phyloP scores from a whole-genome alignment of 2,329 filamentous ascomycete genomes.

The Epichloe gansuensis region DNA sequence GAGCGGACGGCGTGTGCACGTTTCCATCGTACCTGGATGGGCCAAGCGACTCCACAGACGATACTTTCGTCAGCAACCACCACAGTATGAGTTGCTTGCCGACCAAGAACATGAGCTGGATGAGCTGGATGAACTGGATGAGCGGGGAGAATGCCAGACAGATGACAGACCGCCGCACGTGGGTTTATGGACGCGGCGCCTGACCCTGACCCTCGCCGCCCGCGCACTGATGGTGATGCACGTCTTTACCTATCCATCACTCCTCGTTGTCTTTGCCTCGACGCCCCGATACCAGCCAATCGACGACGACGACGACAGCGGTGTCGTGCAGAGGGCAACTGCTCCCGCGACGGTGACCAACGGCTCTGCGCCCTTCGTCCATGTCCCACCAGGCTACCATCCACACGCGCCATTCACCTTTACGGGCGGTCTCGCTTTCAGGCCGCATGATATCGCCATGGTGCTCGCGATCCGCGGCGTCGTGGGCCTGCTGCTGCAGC shows the following conservation, averaged over 20 bases:
- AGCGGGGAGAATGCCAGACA: constrained; percentile 3
- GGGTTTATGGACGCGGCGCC: constrained; percentile 43
- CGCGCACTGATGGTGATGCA: constrained; percentile 62
- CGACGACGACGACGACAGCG: not conserved
- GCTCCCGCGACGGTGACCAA: too few relatives aligned
- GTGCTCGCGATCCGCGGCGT: constrained; percentile 65
- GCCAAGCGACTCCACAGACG: constrained; percentile 12
- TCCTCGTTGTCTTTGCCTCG: constrained; percentile 67
- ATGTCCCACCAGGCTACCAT: constrained; percentile 15
- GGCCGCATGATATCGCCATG: constrained; percentile 57
- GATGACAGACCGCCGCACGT: constrained; percentile 34
- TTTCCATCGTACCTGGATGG: not conserved
- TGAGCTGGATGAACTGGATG: too few relatives aligned
- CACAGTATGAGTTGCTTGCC: constrained; percentile 9
- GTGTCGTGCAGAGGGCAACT: too few relatives aligned
- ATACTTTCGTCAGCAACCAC: constrained; percentile 6
- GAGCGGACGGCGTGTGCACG: constrained; percentile 23
- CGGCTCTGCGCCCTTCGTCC: too few relatives aligned
- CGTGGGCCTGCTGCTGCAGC: constrained; percentile 54
- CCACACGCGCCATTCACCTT: constrained; percentile 45
- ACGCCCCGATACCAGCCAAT: constrained; percentile 46
- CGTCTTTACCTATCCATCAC: constrained; percentile 61
- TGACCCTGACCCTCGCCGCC: constrained; percentile 41
- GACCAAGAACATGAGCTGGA: not conserved
- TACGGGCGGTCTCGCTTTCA: constrained; percentile 63